phyloP scores from a whole-genome alignment of 2,329 filamentous ascomycete species.

The Aspergillus sp. region DNA sequence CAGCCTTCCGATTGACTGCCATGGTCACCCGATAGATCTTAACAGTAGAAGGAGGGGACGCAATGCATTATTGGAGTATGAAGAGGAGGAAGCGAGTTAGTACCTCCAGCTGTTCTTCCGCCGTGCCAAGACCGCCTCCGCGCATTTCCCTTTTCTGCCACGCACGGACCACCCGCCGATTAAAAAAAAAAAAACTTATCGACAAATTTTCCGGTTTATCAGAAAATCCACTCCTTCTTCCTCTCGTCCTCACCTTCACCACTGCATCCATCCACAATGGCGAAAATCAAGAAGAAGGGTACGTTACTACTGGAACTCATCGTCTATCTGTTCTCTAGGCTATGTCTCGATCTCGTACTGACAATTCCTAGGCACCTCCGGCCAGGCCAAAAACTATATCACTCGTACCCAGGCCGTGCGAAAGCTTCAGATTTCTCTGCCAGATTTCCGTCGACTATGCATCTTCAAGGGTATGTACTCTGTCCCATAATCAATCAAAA shows the following conservation, averaged over 20 bases:
- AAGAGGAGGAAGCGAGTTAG: neutral
- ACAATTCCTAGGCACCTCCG: conserved; percentile 64
- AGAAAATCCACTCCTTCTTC: conserved; percentile 16
- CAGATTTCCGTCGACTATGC: conserved; percentile 95
- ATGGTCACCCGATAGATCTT: conserved; percentile 31
- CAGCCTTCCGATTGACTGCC: conserved; percentile 56
- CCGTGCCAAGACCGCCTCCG: conserved; percentile 21
- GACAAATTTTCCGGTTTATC: conserved; percentile 38
- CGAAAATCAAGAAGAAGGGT: conserved; percentile 86
- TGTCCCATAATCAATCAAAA: conserved; percentile 18
- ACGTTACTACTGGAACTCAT: no score
- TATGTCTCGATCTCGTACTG: neutral
- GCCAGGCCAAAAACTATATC: conserved; percentile 97
- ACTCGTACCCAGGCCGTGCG: conserved; percentile 95
- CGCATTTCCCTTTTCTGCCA: conserved; percentile 23
- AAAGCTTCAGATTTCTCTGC: conserved; percentile 95
- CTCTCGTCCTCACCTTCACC: conserved; percentile 19
- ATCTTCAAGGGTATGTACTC: conserved; percentile 84
- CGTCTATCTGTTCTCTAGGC: neutral
- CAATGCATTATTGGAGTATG: conserved; percentile 8
- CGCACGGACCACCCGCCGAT: conserved; percentile 30
- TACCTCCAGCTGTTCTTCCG: conserved; percentile 19
- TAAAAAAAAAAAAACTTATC: conserved; percentile 33
- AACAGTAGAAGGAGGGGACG: neutral
- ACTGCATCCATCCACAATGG: conserved; percentile 53